Evolutionary conservation across 306 rosid genomes (phyloP), one percentile per base, ranked within the genome.

Genomic region (Fragaria ananassa): DNA sequence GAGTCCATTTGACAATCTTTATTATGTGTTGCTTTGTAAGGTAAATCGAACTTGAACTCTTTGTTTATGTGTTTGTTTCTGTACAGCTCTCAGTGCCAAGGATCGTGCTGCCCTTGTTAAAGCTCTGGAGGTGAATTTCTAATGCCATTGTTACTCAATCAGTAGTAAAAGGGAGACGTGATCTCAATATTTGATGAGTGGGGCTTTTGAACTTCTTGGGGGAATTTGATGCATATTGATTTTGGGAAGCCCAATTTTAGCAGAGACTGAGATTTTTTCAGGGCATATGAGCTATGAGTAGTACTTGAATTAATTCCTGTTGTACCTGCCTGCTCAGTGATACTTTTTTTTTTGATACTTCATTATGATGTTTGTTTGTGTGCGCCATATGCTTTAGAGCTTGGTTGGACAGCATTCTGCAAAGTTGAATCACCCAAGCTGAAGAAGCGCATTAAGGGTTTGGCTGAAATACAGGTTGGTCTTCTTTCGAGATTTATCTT

Each of bases 71-170:
- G 39, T 35, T 35, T 35, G 1, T 37, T 71, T 11, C 6, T 53
- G 31, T 69, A 18, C 58, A 92, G 95, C 88, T 81, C 95, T 89
- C 10, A 88, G 86, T 46, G 82, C 85, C 47, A 91, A 82, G 85
- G 82, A 91, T 80, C 86, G 90, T 83, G 91, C 89, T 4, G 93
- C 81, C 75, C 88, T 91, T 3, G 97, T 91, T 42, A 91, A 89
- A 82, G 95, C 89, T 81, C 90, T 91, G 41, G 87, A 91, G 94
- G 97, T 85, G 62, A 56, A 45, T 64, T 54, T 44, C 45, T 68
- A n/a, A 21, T 5, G 10, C 35, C 29, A 27, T 18, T 17, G 25
- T 57, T 78, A 10, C 21, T 53, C 35, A 14, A 27, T 65, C 49
- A 39, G 6, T 66, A 49, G n/a, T n/a, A 15, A 49, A 19, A 39